Base-by-base conservation (phyloP, 208 protist genomes). In the Leptomonas seymouri region DNA sequence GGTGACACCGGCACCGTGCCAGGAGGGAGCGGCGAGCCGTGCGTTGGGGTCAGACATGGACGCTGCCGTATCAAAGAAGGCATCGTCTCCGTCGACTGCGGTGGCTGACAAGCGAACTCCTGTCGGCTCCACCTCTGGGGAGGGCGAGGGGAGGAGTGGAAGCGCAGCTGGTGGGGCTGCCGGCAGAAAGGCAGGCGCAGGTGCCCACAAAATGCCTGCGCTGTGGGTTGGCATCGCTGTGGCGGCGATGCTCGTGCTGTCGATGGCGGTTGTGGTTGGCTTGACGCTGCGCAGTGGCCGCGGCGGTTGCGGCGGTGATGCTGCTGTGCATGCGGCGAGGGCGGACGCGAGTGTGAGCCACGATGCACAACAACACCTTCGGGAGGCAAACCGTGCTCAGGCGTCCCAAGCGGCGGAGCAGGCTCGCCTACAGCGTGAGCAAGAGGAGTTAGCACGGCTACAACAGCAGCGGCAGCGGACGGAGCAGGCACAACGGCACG, bases 211-310 rank as follows among this genome's bases (percentile, higher is more conserved):
- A 25, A 67, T 42, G 53, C 53, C 50, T 3, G 69, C 30, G 15
- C 44, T 74, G 23, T 68, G 50, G 53, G 28, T 68, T 8, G 62
- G 67, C 21, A 30, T 71, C 3, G 18, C 68, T 12, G 62, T 61
- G 27, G 74, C 51, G n/a, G 55, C 54, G 23, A 18, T 74, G 18
- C 30, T 74, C 16, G 42, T 68, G n/a, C 31, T 80, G 11, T 61
- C 67, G 1, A 21, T 71, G 23, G 28, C 70, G 8, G 68, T 80
- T 15, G 44, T 62, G 21, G 36, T 57, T 21, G 44, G 57, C 36
- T 48, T 67, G 51, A 57, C 42, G 30, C 36, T 57, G 61, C 61
- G 50, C 23, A 49, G 55, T 21, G 9, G 51, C 7, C 7, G 28
- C 28, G 28, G 51, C 51, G 30, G 9, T 21, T 31, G 18, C 55